Percentiles rank a stretch among this genome's conserved stretches.
Evolutionary conservation across 2,329 filamentous ascomycete species (phyloP).

Genomic region (Septoria linicola): DNA sequence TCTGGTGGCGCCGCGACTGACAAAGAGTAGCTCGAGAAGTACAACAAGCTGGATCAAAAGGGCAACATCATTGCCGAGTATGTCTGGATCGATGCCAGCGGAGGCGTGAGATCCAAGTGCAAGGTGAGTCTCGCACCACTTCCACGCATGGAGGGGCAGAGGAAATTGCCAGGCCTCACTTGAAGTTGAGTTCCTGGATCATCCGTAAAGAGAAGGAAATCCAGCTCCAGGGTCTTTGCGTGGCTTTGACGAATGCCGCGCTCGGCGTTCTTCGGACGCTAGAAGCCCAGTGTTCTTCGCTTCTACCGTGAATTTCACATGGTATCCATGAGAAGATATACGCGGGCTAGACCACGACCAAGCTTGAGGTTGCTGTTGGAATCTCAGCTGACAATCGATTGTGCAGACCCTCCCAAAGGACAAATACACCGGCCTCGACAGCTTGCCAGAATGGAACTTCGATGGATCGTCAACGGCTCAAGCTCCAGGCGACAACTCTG

Average conservation of each 20-base stretch:
- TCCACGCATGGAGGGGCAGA: not conserved
- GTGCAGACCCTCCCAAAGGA: slow-evolving; percentile 60
- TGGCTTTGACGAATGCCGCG: slow-evolving; percentile 24
- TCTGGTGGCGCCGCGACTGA: slow-evolving; percentile 13
- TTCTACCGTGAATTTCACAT: slow-evolving; percentile 1
- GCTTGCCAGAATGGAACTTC: slow-evolving; percentile 78
- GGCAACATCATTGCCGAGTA: slow-evolving; percentile 91
- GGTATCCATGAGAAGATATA: not conserved
- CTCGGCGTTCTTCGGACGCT: slow-evolving; percentile 20
- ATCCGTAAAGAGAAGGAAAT: slow-evolving; percentile 6
- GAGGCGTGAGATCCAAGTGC: slow-evolving; percentile 88
- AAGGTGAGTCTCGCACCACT: slow-evolving; percentile 65
- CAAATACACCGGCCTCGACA: slow-evolving; percentile 57
- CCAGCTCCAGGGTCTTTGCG: slow-evolving; percentile 14
- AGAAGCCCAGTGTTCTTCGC: slow-evolving; percentile 14
- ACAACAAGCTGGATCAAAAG: slow-evolving; percentile 85
- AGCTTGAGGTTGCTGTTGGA: slow-evolving; percentile 7
- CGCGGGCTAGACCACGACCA: not conserved
- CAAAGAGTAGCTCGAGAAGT: slow-evolving; percentile 76
- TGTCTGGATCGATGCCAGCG: slow-evolving; percentile 86
- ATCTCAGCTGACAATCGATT: not conserved
- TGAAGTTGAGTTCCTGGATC: slow-evolving; percentile 12
- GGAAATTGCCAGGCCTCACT: not conserved
- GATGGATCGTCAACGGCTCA: slow-evolving; percentile 89
- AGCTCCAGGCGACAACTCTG: slow-evolving; percentile 91